Conservation (phyloP, 1,139 yeast genomes). For the Yamadazyma kanchanaburiensis region DNA sequence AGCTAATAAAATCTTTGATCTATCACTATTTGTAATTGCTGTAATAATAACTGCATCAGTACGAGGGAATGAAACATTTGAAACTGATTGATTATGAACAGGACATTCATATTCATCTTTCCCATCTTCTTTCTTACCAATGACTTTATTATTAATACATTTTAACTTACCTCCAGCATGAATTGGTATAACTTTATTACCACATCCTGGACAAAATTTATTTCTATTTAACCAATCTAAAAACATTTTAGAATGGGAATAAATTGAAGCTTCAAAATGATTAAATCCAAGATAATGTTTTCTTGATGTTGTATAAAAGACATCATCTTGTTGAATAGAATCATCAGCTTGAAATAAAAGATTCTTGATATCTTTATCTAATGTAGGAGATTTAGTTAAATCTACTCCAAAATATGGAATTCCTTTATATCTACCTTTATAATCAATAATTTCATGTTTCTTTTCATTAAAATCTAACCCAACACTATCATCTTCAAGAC, state of each 20-base stretch:
- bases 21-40: conserved; percentile 64
- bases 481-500: conserved; percentile 57
- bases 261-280: conserved; percentile 57
- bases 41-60: conserved; percentile 87
- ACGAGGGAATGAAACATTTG: conserved; percentile 79
- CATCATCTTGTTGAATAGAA: conserved; percentile 8
- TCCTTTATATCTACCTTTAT: conserved; percentile 56
- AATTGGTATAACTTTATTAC: conserved; percentile 61
- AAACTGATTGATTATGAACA: conserved; percentile 50
- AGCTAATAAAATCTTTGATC: conserved; percentile 67
- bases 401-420: conserved; percentile 79
- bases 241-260: conserved; percentile 80
- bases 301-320: conserved; percentile 32
- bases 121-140: conserved; percentile 10
- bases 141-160: conserved; percentile 44
- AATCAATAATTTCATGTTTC: conserved; percentile 32
- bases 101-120: conserved; percentile 43
- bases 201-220: conserved; percentile 88
- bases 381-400: conserved; percentile 34
- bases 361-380: conserved; percentile 20
- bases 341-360: conserved; percentile 14
- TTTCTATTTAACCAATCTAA: conserved; percentile 81
- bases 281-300: conserved; percentile 34
- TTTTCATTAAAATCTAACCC: conserved; percentile 25
- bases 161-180: conserved; percentile 80